These are phyloP conservation scores for Avena insularis DNA, from an alignment of 176 grass and related monocot species.

Conservation along the genomic window DNA sequence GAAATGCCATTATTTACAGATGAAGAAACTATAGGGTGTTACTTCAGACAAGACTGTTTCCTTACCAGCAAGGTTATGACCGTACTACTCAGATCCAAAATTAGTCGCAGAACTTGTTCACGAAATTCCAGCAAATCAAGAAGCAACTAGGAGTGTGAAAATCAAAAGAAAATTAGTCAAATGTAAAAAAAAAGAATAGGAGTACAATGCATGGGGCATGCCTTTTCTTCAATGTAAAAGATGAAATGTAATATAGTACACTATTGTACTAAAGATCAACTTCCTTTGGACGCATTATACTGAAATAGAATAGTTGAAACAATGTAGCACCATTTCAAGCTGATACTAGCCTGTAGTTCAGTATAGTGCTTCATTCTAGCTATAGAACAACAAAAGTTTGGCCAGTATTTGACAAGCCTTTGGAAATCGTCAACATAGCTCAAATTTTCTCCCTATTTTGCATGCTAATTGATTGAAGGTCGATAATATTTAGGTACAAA, in stretches of 20 bases:
- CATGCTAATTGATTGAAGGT: constrained; percentile 1
- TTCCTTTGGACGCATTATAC: neutral
- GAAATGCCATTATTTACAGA: constrained; percentile 36
- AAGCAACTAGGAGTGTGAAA: constrained; percentile 63
- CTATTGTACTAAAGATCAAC: constrained; percentile 21
- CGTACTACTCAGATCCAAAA: constrained; percentile 98
- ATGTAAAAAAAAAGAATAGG: neutral
- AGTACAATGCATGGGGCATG: neutral
- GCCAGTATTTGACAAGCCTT: constrained; percentile 14
- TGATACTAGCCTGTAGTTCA: neutral
- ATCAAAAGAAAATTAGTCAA: constrained; percentile 38
- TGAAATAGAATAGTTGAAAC: constrained; percentile 27
- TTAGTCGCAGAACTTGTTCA: constrained; percentile 91
- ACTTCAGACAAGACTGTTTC: constrained; percentile 1
- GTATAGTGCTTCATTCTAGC: constrained; percentile 12
- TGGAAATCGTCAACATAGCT: neutral
- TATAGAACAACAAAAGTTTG: neutral
- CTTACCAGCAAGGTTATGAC: constrained; percentile 98
- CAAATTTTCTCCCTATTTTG: constrained; percentile 24
- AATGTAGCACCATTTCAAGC: neutral
- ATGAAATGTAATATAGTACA: constrained; percentile 1
- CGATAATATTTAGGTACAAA: neutral
- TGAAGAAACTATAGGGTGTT: neutral
- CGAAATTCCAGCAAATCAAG: constrained; percentile 98
- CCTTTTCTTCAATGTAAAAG: constrained; percentile 1